Evolutionary conservation across 495 filamentous ascomycete genomes (phyloP).

Genomic region (Aspergillus sparsus): DNA sequence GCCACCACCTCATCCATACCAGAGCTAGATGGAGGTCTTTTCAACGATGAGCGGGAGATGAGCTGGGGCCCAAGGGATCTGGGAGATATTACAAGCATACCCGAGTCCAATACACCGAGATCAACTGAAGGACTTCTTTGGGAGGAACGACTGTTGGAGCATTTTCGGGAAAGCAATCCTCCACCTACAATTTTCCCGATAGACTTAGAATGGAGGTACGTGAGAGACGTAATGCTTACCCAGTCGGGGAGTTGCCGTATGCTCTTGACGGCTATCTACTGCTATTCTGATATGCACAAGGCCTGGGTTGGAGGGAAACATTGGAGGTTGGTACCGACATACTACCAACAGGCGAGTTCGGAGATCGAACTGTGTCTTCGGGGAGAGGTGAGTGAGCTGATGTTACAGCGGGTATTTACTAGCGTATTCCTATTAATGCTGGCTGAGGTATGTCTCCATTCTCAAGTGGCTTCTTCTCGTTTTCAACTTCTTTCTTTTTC

Average conservation of each 20-base stretch:
- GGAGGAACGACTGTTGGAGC: slow-evolving; percentile 38
- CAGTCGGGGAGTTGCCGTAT: slow-evolving; percentile 31
- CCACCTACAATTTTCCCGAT: slow-evolving; percentile 42
- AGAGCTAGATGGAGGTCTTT: slow-evolving; percentile 3
- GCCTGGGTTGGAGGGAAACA: slow-evolving; percentile 33
- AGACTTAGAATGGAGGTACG: slow-evolving; percentile 41
- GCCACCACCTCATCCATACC: neutral
- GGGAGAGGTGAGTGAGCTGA: slow-evolving; percentile 31
- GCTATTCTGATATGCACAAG: slow-evolving; percentile 40
- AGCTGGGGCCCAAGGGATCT: slow-evolving; percentile 8
- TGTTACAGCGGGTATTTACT: slow-evolving; percentile 33
- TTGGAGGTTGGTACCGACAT: slow-evolving; percentile 36
- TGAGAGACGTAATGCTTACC: slow-evolving; percentile 29
- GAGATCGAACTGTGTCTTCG: slow-evolving; percentile 37
- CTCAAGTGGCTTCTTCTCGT: neutral
- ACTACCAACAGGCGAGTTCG: slow-evolving; percentile 36
- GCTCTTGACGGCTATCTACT: slow-evolving; percentile 38
- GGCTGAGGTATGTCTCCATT: slow-evolving; percentile 35
- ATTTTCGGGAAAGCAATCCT: slow-evolving; percentile 36
- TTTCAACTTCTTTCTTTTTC: neutral
- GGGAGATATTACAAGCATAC: neutral
- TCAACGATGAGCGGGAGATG: slow-evolving; percentile 16
- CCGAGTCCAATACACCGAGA: slow-evolving; percentile 11
- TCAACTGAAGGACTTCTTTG: slow-evolving; percentile 19
- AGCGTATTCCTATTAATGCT: slow-evolving; percentile 43